phyloP scores from a whole-genome alignment of 371 early-diverging fungal species.

The Apophysomyces elegans region DNA sequence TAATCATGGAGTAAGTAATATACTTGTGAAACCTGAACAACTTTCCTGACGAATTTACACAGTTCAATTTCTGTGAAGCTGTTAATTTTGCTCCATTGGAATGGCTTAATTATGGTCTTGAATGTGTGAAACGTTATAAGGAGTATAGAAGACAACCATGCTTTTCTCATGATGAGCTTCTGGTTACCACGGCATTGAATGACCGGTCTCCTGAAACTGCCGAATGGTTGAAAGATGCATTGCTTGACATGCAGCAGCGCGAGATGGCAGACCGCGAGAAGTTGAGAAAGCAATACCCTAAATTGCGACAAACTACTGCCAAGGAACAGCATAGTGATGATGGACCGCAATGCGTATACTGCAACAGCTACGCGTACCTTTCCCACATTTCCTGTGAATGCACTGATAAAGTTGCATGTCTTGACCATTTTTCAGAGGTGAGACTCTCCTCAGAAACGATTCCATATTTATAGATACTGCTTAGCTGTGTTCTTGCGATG shows the following conservation, averaged over 20 bases:
- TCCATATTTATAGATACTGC: background rate
- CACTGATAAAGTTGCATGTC: slow-evolving; percentile 64
- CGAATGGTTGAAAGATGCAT: slow-evolving; percentile 59
- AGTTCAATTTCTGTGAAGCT: slow-evolving; percentile 95
- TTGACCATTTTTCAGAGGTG: slow-evolving; percentile 66
- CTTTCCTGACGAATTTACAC: background rate
- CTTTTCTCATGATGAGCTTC: slow-evolving; percentile 92
- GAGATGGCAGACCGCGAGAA: slow-evolving; percentile 58
- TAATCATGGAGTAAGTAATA: slow-evolving; percentile 84
- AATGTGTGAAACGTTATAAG: slow-evolving; percentile 82
- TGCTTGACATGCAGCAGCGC: slow-evolving; percentile 60
- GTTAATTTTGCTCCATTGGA: slow-evolving; percentile 95
- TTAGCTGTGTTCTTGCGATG: slow-evolving; percentile 62
- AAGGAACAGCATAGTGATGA: slow-evolving; percentile 44
- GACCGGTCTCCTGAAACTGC: slow-evolving; percentile 48
- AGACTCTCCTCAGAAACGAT: slow-evolving; percentile 1
- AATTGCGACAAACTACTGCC: slow-evolving; percentile 45
- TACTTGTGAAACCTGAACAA: background rate
- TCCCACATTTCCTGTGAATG: slow-evolving; percentile 72
- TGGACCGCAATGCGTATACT: slow-evolving; percentile 71
- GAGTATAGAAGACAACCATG: slow-evolving; percentile 82
- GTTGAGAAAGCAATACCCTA: slow-evolving; percentile 46
- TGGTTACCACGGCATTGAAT: slow-evolving; percentile 63
- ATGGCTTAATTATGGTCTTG: slow-evolving; percentile 87
- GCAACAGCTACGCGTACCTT: slow-evolving; percentile 75